phyloP scores from a whole-genome alignment of 1,284 basidiomycete species.

The Butyriboletus regius region DNA sequence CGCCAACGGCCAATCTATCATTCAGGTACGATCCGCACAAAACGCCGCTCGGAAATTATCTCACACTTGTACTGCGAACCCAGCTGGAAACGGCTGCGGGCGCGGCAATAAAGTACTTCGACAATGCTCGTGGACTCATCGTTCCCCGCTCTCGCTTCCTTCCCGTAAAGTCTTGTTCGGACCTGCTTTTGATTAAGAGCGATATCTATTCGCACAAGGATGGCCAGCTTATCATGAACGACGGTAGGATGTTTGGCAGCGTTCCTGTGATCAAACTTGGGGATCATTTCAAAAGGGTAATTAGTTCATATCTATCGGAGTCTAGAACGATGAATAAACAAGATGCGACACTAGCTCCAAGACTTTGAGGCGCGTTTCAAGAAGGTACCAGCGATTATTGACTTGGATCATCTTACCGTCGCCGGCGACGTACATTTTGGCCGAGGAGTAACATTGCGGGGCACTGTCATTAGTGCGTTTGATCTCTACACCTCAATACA shows the following conservation, averaged over 20 bases:
- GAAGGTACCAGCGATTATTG: slow-evolving; percentile 85
- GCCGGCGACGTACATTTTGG: slow-evolving; percentile 93
- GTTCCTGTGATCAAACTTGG: slow-evolving; percentile 96
- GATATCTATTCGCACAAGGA: slow-evolving; percentile 92
- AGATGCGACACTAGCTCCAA: slow-evolving; percentile 51
- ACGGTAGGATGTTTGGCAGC: slow-evolving; percentile 78
- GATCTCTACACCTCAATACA: not conserved
- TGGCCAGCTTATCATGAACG: slow-evolving; percentile 86
- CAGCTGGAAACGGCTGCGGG: slow-evolving; percentile 95
- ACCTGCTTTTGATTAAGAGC: slow-evolving; percentile 88
- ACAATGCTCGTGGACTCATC: slow-evolving; percentile 89
- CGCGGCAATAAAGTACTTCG: slow-evolving; percentile 95
- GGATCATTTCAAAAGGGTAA: slow-evolving; percentile 78
- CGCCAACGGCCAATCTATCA: slow-evolving; percentile 79
- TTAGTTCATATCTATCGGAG: slow-evolving; percentile 27
- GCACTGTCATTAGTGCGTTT: slow-evolving; percentile 60
- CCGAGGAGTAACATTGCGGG: slow-evolving; percentile 77
- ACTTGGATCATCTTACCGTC: slow-evolving; percentile 92
- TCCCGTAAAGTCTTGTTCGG: slow-evolving; percentile 86
- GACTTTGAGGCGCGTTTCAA: slow-evolving; percentile 96
- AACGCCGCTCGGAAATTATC: slow-evolving; percentile 6
- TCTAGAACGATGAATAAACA: not conserved
- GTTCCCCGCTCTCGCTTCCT: slow-evolving; percentile 94
- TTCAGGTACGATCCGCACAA: slow-evolving; percentile 42
- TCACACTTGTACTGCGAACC: slow-evolving; percentile 17